Conservation (phyloP, 768 basidiomycete genomes). For the Ephemerocybe angulata region DNA sequence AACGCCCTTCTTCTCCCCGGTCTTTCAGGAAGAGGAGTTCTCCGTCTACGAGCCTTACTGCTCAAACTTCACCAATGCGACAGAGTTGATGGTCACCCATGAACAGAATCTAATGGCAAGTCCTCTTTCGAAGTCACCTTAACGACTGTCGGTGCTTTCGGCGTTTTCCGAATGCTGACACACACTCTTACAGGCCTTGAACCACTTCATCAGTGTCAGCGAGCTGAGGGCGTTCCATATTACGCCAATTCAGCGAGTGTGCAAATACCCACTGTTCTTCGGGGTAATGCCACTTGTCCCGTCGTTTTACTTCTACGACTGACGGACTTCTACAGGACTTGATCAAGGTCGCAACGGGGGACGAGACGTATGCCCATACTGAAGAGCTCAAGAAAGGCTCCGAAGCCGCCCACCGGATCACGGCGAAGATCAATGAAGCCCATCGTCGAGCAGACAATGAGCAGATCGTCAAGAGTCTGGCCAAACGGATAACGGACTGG, state of each 20-base stretch:
- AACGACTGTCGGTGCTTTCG: conserved; percentile 19
- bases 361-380: conserved; percentile 52
- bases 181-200: conserved; percentile 58
- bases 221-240: conserved; percentile 96
- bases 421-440: conserved; percentile 94
- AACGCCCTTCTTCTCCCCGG: conserved; percentile 36
- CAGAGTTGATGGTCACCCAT: conserved; percentile 80
- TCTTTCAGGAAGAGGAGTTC: conserved; percentile 91
- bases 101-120: conserved; percentile 84
- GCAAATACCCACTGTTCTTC: conserved; percentile 95
- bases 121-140: conserved; percentile 19
- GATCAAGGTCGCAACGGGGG: conserved; percentile 29
- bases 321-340: conserved; percentile 4
- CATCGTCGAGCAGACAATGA: conserved; percentile 89
- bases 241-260: conserved; percentile 97
- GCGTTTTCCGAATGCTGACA: conserved; percentile 33
- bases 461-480: conserved; percentile 83
- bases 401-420: conserved; percentile 86
- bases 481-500: conserved; percentile 93
- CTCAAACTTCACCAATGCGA: conserved; percentile 87
- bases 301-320: conserved; percentile 7
- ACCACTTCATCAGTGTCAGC: conserved; percentile 83
- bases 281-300: conserved; percentile 53
- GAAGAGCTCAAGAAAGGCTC: conserved; percentile 83
- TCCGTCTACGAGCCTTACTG: conserved; percentile 96